Evolutionary conservation across 2,329 filamentous ascomycete genomes (phyloP).

Genomic region (Teratosphaeria zuluensis): DNA sequence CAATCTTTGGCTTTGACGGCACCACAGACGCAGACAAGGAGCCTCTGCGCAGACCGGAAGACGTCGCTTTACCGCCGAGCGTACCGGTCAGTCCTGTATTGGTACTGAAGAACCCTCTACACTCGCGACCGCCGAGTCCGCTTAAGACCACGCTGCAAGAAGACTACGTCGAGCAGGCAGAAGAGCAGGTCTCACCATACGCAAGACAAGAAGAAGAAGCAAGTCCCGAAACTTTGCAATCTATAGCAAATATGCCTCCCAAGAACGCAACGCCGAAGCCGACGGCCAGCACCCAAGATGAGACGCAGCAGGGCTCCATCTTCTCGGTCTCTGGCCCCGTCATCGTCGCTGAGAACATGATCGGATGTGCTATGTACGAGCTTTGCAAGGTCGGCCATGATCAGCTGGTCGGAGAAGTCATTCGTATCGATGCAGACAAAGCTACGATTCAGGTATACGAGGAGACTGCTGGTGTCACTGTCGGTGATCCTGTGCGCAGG

Average conservation of each 20-base stretch:
- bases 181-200: conserved; percentile 2
- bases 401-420: conserved; percentile 90
- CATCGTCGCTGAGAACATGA: conserved; percentile 96
- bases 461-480: conserved; percentile 92
- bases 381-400: conserved; percentile 90
- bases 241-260: conserved; percentile 27
- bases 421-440: conserved; percentile 91
- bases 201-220: conserved; percentile 7
- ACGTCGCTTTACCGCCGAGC: background rate
- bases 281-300: conserved; percentile 29
- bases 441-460: conserved; percentile 98
- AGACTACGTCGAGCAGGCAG: background rate
- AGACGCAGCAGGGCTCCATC: conserved; percentile 54
- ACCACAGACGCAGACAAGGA: background rate
- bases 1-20: background rate
- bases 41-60: background rate
- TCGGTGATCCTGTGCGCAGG: conserved; percentile 83
- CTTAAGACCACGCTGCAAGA: background rate
- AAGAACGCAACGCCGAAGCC: background rate
- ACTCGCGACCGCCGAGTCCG: background rate
- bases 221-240: conserved; percentile 5
- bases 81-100: background rate
- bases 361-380: conserved; percentile 99
- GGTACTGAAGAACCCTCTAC: background rate
- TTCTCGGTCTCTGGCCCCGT: conserved; percentile 77